Conservation (phyloP, 2,329 filamentous ascomycete species). For the Zasmidium cellare region DNA sequence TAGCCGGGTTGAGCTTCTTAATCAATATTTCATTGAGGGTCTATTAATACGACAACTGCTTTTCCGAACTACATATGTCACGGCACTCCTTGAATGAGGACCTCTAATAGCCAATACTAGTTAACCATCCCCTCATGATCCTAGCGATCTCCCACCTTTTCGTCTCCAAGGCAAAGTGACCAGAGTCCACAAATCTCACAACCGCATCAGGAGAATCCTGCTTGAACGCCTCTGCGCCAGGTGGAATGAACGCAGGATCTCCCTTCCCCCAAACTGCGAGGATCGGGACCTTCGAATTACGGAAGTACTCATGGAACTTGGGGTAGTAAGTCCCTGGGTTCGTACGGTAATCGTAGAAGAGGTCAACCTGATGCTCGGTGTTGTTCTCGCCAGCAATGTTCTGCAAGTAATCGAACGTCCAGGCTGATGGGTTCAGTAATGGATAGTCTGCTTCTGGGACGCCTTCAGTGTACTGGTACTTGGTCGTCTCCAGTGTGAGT, state of each 20-base stretch:
- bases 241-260: slow-evolving; percentile 52
- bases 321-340: slow-evolving; percentile 60
- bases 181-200: slow-evolving; percentile 54
- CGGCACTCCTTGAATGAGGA: too few relatives aligned
- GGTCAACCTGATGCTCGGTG: slow-evolving; percentile 55
- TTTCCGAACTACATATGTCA: too few relatives aligned
- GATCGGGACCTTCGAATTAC: slow-evolving; percentile 52
- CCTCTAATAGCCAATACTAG: slow-evolving; percentile 18
- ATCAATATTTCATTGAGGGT: background rate
- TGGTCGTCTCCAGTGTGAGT: slow-evolving; percentile 42
- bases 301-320: slow-evolving; percentile 57
- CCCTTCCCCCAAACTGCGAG: slow-evolving; percentile 61
- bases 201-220: slow-evolving; percentile 51
- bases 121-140: slow-evolving; percentile 40
- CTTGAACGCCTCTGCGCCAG: slow-evolving; percentile 57
- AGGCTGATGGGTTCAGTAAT: slow-evolving; percentile 48
- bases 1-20: background rate
- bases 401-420: slow-evolving; percentile 47
- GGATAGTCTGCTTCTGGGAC: slow-evolving; percentile 29
- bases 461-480: slow-evolving; percentile 31
- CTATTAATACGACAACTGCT: background rate
- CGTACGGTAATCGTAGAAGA: slow-evolving; percentile 59
- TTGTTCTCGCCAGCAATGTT: slow-evolving; percentile 48
- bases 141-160: slow-evolving; percentile 39
- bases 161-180: slow-evolving; percentile 56